phyloP scores from a whole-genome alignment of 345 rosid genomes.

The Eucalyptus paniculata region DNA sequence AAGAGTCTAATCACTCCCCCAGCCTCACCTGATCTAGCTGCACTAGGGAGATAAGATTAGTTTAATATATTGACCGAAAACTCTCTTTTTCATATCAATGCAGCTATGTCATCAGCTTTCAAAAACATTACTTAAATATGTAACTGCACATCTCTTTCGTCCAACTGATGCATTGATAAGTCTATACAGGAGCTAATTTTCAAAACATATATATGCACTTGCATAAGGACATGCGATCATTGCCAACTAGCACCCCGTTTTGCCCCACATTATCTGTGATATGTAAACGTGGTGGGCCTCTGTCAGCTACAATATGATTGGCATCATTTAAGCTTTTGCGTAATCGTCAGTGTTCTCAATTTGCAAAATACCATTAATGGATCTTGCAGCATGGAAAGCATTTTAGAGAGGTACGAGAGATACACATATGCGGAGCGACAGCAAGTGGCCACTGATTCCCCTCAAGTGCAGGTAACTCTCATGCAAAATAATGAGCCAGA shows the following conservation, averaged over 20 bases:
- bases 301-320: background rate
- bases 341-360: background rate
- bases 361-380: background rate
- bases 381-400: conserved; percentile 58
- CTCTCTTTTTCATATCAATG: background rate
- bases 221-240: background rate
- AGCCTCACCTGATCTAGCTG: background rate
- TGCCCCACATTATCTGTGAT: background rate
- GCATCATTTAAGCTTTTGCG: background rate
- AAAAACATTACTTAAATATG: background rate
- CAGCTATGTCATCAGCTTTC: background rate
- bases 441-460: conserved; percentile 4
- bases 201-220: background rate
- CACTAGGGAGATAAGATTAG: background rate
- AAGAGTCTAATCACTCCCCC: background rate
- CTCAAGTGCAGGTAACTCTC: conserved; percentile 12
- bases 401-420: conserved; percentile 65
- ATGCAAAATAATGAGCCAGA: background rate
- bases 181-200: background rate
- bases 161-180: background rate
- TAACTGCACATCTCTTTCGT: background rate
- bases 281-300: background rate
- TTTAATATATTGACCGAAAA: background rate
- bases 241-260: background rate
- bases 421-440: conserved; percentile 23